phyloP scores from a whole-genome alignment of 2,329 filamentous ascomycete species.

The Venturia oleaginea region DNA sequence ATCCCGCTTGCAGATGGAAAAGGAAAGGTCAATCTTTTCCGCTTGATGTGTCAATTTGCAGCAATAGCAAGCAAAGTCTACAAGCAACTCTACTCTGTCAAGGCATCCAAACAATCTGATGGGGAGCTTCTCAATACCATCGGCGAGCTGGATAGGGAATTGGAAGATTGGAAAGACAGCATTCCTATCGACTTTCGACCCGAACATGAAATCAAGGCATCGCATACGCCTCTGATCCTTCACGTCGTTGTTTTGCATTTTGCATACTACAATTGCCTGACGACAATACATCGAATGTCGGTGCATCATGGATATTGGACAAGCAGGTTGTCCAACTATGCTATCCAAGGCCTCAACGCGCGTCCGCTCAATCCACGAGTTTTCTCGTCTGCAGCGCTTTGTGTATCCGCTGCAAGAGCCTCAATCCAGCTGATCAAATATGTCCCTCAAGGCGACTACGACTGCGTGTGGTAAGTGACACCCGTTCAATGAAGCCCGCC shows the following conservation, averaged over 20 bases:
- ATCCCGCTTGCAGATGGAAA: conserved; percentile 83
- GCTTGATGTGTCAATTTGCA: conserved; percentile 83
- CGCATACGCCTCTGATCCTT: conserved; percentile 84
- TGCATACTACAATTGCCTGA: conserved; percentile 94
- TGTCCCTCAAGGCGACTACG: conserved; percentile 88
- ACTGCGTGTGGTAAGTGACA: conserved; percentile 74
- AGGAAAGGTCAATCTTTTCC: conserved; percentile 89
- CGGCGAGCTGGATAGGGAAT: conserved; percentile 70
- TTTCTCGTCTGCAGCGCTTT: conserved; percentile 86
- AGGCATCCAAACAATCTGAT: conserved; percentile 82
- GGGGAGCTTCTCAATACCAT: conserved; percentile 93
- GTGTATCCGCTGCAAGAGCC: conserved; percentile 83
- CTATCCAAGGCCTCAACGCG: conserved; percentile 87
- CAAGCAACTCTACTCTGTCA: conserved; percentile 84
- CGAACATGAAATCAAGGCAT: conserved; percentile 89
- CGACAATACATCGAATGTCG: conserved; percentile 97
- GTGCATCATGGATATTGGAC: conserved; percentile 98
- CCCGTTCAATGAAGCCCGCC: background rate
- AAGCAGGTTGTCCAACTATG: conserved; percentile 85
- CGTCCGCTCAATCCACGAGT: conserved; percentile 85
- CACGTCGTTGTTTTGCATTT: conserved; percentile 94
- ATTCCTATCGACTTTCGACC: conserved; percentile 96
- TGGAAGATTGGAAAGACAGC: conserved; percentile 93
- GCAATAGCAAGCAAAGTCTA: conserved; percentile 92
- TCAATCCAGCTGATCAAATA: conserved; percentile 94